Evolutionary conservation across 2,329 filamentous ascomycete genomes (phyloP).

Genomic region (Immersiporthe knoxdaviesiana): DNA sequence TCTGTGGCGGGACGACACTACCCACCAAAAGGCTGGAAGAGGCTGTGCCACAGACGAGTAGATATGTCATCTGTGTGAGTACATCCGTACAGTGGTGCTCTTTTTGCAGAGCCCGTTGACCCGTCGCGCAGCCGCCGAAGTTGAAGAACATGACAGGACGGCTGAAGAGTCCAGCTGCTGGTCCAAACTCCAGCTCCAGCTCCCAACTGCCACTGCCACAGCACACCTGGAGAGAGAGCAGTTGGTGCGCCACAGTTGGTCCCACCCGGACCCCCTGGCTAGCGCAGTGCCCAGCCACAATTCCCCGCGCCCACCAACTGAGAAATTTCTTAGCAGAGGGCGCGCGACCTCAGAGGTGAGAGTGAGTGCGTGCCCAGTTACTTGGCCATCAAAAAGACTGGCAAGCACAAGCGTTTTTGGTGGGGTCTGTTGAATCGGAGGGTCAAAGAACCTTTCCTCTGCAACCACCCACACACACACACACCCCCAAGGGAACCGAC

Average conservation of each 20-base stretch:
- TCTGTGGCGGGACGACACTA: neutral
- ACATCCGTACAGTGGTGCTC: too few species aligned
- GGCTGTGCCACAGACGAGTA: neutral
- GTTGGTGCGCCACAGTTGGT: conserved; percentile 23
- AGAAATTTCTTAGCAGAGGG: conserved; percentile 24
- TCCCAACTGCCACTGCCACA: neutral
- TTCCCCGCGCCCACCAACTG: conserved; percentile 26
- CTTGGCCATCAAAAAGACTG: conserved; percentile 11
- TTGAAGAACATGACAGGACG: too few species aligned
- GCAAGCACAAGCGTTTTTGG: conserved; percentile 22
- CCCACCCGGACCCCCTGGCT: conserved; percentile 18
- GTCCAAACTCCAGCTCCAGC: neutral
- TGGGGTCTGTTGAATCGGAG: conserved; percentile 24
- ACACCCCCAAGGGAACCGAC: too few species aligned
- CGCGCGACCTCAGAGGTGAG: conserved; percentile 13
- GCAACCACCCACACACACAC: conserved; percentile 17
- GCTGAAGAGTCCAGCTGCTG: too few species aligned
- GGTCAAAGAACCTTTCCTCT: conserved; percentile 27
- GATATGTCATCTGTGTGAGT: neutral
- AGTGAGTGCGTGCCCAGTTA: conserved; percentile 4
- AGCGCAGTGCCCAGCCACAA: conserved; percentile 27
- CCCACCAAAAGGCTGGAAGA: neutral
- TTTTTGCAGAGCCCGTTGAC: neutral
- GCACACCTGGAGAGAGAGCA: too few species aligned
- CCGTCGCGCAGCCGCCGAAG: neutral